phyloP scores from a whole-genome alignment of 352 stramenopile species.

The Pseudoperonospora humuli region DNA sequence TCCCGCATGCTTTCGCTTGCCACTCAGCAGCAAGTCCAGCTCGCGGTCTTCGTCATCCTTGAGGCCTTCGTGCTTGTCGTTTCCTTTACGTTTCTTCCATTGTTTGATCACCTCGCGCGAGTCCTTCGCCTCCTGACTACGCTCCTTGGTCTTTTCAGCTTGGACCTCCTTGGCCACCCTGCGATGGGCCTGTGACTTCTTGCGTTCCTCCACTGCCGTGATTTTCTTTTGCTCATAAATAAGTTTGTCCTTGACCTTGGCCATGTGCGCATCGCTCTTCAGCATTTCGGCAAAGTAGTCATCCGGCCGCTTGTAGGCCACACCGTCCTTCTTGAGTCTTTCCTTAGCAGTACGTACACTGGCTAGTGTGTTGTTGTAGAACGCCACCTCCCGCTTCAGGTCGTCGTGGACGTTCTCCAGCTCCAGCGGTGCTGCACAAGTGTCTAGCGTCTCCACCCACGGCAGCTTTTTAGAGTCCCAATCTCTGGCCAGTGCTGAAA shows the following conservation, averaged over 20 bases:
- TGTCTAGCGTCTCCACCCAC: constrained; percentile 81
- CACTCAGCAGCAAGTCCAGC: constrained; percentile 55
- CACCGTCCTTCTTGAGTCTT: constrained; percentile 44
- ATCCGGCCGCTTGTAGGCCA: constrained; percentile 90
- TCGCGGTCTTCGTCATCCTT: constrained; percentile 61
- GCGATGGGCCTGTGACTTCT: constrained; percentile 95
- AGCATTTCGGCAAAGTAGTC: constrained; percentile 99
- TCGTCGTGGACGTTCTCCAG: constrained; percentile 82
- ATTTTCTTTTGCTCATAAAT: constrained; percentile 99
- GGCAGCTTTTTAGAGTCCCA: constrained; percentile 46
- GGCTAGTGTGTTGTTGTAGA: constrained; percentile 92
- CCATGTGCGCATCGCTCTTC: constrained; percentile 96
- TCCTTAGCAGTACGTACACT: constrained; percentile 67
- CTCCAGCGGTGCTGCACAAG: constrained; percentile 46
- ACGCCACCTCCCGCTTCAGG: constrained; percentile 89
- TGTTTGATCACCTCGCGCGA: constrained; percentile 83
- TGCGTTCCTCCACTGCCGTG: constrained; percentile 94
- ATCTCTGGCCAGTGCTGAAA: constrained; percentile 46
- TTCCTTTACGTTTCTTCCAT: constrained; percentile 84
- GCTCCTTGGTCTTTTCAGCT: constrained; percentile 78
- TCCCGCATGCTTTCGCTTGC: constrained; percentile 38
- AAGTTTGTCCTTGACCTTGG: constrained; percentile 96
- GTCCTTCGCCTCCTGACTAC: constrained; percentile 82
- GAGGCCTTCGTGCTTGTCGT: constrained; percentile 47
- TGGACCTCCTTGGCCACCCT: constrained; percentile 94